Conservation (phyloP, 192 early-diverging fungal genomes). For the Dispira simplex region DNA sequence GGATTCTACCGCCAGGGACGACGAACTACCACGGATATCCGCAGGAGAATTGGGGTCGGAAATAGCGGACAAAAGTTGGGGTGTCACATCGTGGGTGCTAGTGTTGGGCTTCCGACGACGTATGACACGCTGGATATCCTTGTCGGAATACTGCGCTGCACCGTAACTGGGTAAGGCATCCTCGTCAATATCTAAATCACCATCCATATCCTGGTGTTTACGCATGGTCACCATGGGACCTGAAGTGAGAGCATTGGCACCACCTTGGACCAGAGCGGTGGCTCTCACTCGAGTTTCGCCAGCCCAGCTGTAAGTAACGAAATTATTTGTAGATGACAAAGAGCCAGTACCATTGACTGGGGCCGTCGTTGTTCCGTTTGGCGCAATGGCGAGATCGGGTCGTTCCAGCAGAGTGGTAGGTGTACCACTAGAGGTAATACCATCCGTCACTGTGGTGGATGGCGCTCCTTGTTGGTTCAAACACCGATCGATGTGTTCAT, state of each 20-base stretch:
- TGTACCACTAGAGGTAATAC: too few relatives aligned
- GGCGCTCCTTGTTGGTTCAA: slow-evolving; percentile 16
- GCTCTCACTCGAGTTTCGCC: slow-evolving; percentile 65
- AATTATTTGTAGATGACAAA: slow-evolving; percentile 15
- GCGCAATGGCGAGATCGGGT: too few relatives aligned
- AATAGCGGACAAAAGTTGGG: too few relatives aligned
- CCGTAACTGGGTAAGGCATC: slow-evolving; percentile 63
- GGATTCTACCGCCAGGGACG: slow-evolving; percentile 18
- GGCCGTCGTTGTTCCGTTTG: too few relatives aligned
- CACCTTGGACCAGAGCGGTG: slow-evolving; percentile 68
- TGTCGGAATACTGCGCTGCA: slow-evolving; percentile 52
- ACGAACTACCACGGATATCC: too few relatives aligned
- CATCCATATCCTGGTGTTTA: slow-evolving; percentile 48
- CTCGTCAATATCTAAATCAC: slow-evolving; percentile 71
- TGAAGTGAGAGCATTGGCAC: slow-evolving; percentile 17
- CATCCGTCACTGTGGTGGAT: too few relatives aligned
- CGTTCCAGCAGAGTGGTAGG: too few relatives aligned
- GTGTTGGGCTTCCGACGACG: slow-evolving; percentile 12
- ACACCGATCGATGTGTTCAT: slow-evolving; percentile 66
- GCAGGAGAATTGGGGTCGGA: too few relatives aligned
- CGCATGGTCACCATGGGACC: slow-evolving; percentile 15
- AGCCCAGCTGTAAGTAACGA: slow-evolving; percentile 71
- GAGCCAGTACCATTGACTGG: slow-evolving; percentile 12
- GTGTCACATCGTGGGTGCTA: too few relatives aligned
- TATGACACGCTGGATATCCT: slow-evolving; percentile 36